Base-by-base conservation (phyloP, 2,329 filamentous ascomycete genomes). In the Magnaporthiopsis rhizophila region DNA sequence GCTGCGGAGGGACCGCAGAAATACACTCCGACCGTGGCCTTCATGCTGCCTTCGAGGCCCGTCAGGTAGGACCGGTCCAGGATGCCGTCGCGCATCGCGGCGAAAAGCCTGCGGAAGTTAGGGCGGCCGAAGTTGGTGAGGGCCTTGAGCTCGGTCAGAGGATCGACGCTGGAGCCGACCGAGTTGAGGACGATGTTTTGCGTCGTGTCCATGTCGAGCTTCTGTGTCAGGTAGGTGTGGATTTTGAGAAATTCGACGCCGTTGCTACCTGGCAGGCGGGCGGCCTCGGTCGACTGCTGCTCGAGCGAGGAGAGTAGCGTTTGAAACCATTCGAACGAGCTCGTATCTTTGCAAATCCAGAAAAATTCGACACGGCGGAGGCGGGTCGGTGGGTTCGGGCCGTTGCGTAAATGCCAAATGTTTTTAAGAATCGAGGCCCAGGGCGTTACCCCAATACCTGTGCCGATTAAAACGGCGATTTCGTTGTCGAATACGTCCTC, bases 321-420 rank as follows among this genome's bases (percentile, higher is more conserved):
- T 75, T 99, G 95, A 82, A 99, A 98, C 95, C 95, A 99, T 78
- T 98, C 95, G 72, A 99, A 99, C 0, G 93, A 97, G 45, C 86
- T 90, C 0, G 93, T 97, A 73, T 97, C 93, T 76, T 91, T 95
- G 84, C 94, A 97, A 62, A 98, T 89, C 95, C 95, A 99, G 80
- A 99, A 96, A 78, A 99, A 98, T 76, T 99, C 95, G 38, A 99
- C 94, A 75, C 95, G 89, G 66, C 92, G 90, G 60, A 99, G 88
- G 73, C 94, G 91, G 62, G 86, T 87, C 1, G 94, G 93, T 30
- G 93, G 91, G 79, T 97, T 95, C 11, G 94, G 93, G 21, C 89
- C 86, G 68, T 95, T 89, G 67, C 95, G 92, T 72, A 96, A 83
- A 76, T 99, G 94, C 91, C 93, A 99, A 77, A 99, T 98, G 76